Percentiles rank a stretch among this genome's conserved stretches.
Evolutionary conservation across 1,284 basidiomycete species (phyloP).

Genomic region (Ceratobasidium sp.): DNA sequence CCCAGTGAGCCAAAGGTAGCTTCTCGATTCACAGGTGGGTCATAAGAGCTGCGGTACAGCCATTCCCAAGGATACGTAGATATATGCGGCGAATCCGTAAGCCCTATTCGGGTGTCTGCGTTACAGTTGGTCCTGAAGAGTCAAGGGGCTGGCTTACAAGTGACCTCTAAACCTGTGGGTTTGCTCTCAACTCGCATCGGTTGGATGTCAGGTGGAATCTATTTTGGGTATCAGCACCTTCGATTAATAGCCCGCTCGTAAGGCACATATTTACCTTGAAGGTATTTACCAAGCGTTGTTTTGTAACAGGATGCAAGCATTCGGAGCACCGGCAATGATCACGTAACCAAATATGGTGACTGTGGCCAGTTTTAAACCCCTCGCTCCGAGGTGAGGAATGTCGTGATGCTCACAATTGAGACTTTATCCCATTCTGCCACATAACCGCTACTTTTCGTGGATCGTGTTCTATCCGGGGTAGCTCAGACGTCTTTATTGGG

Average conservation of each 20-base stretch:
- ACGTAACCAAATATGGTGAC: conserved; percentile 75
- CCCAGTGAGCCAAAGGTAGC: not conserved
- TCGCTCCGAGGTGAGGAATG: not conserved
- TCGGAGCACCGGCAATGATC: conserved; percentile 90
- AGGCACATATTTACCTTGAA: conserved; percentile 65
- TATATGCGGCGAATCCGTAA: conserved; percentile 65
- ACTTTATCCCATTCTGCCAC: conserved; percentile 57
- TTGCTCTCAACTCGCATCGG: conserved; percentile 68
- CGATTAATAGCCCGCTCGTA: not conserved
- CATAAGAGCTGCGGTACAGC: conserved; percentile 77
- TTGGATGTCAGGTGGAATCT: conserved; percentile 80
- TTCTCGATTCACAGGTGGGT: conserved; percentile 57
- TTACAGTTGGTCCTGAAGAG: not conserved
- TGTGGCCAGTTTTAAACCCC: conserved; percentile 46
- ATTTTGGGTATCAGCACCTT: conserved; percentile 31
- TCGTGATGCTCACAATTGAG: conserved; percentile 41
- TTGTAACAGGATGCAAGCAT: conserved; percentile 90
- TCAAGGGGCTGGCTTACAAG: conserved; percentile 57
- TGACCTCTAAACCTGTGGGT: conserved; percentile 70
- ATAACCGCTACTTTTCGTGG: conserved; percentile 68
- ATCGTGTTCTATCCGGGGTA: conserved; percentile 51
- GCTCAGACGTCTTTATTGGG: conserved; percentile 7
- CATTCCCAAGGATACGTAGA: conserved; percentile 90
- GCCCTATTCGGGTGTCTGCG: conserved; percentile 57
- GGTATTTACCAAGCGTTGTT: conserved; percentile 88